A percentile compares a stretch with the other conserved stretches of the same genome.
Evolutionary conservation across 371 early-diverging fungal species (phyloP).

Genomic region (Circinella minor): DNA sequence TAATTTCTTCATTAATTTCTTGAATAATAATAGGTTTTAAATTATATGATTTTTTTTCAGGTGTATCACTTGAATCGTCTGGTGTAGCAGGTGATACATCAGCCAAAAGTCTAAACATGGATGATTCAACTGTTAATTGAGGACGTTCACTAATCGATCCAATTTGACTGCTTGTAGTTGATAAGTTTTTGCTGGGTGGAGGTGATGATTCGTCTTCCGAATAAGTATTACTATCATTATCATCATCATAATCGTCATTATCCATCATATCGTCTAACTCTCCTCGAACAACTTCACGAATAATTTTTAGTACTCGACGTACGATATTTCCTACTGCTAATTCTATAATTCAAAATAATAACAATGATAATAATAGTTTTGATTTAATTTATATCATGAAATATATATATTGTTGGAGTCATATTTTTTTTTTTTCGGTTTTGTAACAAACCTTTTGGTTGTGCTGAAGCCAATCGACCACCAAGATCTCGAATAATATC

Average conservation of each 20-base stretch:
- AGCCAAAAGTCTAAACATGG: slow-evolving; percentile 68
- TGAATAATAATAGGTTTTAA: slow-evolving; percentile 80
- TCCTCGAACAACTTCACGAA: slow-evolving; percentile 73
- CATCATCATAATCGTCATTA: slow-evolving; percentile 15
- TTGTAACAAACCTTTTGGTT: slow-evolving; percentile 70
- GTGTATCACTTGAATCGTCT: slow-evolving; percentile 33
- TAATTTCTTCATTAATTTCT: slow-evolving; percentile 81
- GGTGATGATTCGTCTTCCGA: slow-evolving; percentile 27
- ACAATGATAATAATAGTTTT: neutral
- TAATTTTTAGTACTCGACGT: slow-evolving; percentile 82
- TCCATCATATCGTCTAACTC: slow-evolving; percentile 40
- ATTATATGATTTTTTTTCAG: slow-evolving; percentile 39
- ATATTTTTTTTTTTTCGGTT: neutral
- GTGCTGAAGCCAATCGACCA: slow-evolving; percentile 72
- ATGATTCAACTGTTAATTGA: slow-evolving; percentile 42
- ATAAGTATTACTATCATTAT: slow-evolving; percentile 19
- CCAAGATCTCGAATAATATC: slow-evolving; percentile 73
- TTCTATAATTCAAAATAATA: slow-evolving; percentile 49
- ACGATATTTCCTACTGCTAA: slow-evolving; percentile 88
- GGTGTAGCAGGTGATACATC: slow-evolving; percentile 39
- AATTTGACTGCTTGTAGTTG: slow-evolving; percentile 30
- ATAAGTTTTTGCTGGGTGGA: slow-evolving; percentile 14
- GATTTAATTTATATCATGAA: neutral
- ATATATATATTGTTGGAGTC: no score
- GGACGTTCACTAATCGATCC: slow-evolving; percentile 28